Base-by-base conservation (phyloP, 2,329 filamentous ascomycete species). In the Pestalotiopsis sp. region DNA sequence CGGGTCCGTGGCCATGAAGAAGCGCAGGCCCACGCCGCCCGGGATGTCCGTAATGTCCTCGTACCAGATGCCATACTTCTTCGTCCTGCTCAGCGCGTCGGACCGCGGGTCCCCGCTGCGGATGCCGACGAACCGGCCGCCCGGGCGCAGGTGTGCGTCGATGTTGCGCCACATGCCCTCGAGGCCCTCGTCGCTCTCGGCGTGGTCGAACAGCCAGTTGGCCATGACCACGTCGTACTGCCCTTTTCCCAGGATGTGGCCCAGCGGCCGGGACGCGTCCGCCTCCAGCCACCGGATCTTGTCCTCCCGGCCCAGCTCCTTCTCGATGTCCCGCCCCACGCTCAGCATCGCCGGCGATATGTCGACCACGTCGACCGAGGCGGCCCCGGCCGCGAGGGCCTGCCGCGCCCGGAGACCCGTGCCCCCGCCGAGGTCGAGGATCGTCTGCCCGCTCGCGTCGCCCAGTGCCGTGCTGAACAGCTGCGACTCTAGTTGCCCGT, bases 141-240 rank as follows among this genome's bases (percentile, higher is more conserved):
- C 76, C 0, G 77, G 75, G 68, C 74, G 75, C 13, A 78, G 68
- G 52, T 74, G 69, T 1, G 67, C 39, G 1, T 66, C 68, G 12
- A 77, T 66, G 59, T 80, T 78, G n/a, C 49, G 58, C 71, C 74
- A 76, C 72, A 80, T 78, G 39, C 69, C 75, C 65, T 73, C 71
- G 9, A 78, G 72, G 14, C 69, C 69, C 5, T 69, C 72, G 20
- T 73, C 38, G 31, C 52, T 73, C 6, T 69, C 70, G 20, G 75
- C 76, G 69, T 77, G 75, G 67, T 77, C 75, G 66, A 80, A 73
- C 31, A 77, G 66, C 77, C 77, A 79, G 68, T 79, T 78, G 3
- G 73, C 77, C 76, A 79, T 78, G 59, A 78, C 75, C 20, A 79
- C 65, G 66, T 79, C 78, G 69, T 80, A 80, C 9, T 66, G 6